Evolutionary conservation across 805 yeast genomes (phyloP), one percentile per base, ranked within the genome.

Genomic region (Metschnikowia colocasiae): DNA sequence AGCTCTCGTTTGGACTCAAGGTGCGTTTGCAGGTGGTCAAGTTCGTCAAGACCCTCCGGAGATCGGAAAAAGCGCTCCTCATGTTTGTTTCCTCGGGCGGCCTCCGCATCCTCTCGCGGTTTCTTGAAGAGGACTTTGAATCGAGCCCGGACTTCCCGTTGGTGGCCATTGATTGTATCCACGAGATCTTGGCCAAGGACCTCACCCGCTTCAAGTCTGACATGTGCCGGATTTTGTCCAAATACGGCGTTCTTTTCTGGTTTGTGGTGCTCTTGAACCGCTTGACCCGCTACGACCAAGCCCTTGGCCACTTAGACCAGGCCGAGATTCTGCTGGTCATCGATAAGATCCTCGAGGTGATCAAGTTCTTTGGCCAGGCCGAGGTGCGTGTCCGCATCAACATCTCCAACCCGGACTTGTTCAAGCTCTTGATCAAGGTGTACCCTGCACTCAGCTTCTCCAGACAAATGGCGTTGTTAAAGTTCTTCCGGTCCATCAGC

Each of bases 1-100:
- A 58, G 33, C 57, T 57, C 16, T 54, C 67, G 1, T 67, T 60
- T 45, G 69, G 65, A 22, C 35, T 59, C n/a, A 56, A 53, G 10
- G 64, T 69, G 8, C 57, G 74, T 37, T 48, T 60, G 10, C 73
- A 73, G 50, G 76, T 72, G 13, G 69, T 65, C 7, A 53, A 57
- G 31, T 72, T 73, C 45, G 59, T 72, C 9, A 53, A 63, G 29
- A 56, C 59, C 15, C 63, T 74, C 20, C 53, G 60, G 20, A 52
- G 57, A n/a, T 69, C 75, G 8, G 68, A 66, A 13, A 55, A 52
- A 20, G 69, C 74, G 1, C 50, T 74, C 10, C 59, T 68, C 3
- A 63, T 68, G 66, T 72, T 75, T 49, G 65, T 75, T 4, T 69
- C 77, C 3, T 62, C 73, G 43, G 81, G 81, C 3, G 78, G 79